These are phyloP conservation scores for Pseudisothecium myosuroides DNA, from an alignment of 225 moss, liverwort and hornwort species.

Conservation along the genomic window DNA sequence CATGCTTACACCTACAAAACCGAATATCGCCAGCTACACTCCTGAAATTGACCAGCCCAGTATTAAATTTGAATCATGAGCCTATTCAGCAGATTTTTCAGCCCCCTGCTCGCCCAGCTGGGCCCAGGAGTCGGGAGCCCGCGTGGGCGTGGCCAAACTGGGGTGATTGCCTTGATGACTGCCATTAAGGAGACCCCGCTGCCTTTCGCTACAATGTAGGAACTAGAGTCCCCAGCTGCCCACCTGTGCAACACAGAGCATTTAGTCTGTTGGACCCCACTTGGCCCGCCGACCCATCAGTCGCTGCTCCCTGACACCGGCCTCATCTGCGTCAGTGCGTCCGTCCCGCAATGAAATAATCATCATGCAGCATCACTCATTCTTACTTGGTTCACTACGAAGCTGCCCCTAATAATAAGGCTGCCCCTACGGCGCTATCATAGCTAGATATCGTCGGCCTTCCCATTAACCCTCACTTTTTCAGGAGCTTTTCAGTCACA, in stretches of 20 bases:
- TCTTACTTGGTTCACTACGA: background rate
- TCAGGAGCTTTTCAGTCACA: background rate
- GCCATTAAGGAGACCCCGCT: background rate
- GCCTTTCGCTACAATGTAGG: background rate
- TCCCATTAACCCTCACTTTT: background rate
- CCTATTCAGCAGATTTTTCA: background rate
- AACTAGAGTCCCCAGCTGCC: background rate
- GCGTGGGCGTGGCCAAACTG: background rate
- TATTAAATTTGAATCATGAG: background rate
- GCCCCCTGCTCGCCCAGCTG: background rate
- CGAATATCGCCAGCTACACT: background rate
- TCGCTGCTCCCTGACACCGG: background rate
- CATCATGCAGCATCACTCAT: background rate
- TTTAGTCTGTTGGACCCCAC: background rate
- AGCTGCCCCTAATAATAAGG: background rate
- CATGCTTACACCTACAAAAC: too few relatives aligned
- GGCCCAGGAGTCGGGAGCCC: background rate
- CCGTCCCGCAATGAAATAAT: background rate
- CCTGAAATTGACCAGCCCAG: background rate
- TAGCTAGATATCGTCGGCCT: background rate
- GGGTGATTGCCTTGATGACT: background rate
- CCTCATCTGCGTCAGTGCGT: background rate
- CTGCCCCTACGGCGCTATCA: background rate
- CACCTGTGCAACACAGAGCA: background rate
- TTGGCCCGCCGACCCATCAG: background rate